phyloP scores from a whole-genome alignment of 495 filamentous ascomycete species.

The Xylaria cubensis region DNA sequence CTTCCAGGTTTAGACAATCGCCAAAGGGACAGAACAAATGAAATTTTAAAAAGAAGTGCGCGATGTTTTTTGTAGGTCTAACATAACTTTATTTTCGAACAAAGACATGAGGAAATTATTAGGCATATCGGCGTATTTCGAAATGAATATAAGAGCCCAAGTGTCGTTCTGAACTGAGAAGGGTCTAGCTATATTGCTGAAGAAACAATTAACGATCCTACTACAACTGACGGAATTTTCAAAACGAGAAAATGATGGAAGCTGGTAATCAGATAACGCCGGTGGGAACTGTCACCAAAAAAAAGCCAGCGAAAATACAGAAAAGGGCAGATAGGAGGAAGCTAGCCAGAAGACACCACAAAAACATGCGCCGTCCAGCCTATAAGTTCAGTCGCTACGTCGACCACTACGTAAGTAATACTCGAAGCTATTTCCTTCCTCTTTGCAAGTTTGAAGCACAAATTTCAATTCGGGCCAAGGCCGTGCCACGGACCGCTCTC shows the following conservation, averaged over 20 bases:
- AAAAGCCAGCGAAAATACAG: background rate
- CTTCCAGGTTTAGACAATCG: background rate
- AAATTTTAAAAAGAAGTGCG: background rate
- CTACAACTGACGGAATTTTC: background rate
- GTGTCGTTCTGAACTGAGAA: background rate
- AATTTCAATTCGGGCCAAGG: background rate
- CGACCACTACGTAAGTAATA: conserved; percentile 6
- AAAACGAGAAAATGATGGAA: background rate
- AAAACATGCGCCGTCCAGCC: background rate
- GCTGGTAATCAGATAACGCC: background rate
- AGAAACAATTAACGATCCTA: background rate
- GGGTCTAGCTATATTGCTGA: background rate
- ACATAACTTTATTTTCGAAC: background rate
- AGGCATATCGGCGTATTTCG: background rate
- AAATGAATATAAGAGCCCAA: conserved; percentile 10
- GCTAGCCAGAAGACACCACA: background rate
- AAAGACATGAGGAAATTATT: conserved; percentile 11
- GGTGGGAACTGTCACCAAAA: background rate
- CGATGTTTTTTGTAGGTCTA: background rate
- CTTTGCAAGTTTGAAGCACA: background rate
- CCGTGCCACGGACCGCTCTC: no score
- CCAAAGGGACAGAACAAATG: background rate
- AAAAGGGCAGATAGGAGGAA: background rate
- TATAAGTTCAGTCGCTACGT: background rate
- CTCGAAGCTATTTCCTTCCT: background rate